Base-by-base conservation (phyloP, 1,284 basidiomycete species). In the Stygiomarasmius scandens region DNA sequence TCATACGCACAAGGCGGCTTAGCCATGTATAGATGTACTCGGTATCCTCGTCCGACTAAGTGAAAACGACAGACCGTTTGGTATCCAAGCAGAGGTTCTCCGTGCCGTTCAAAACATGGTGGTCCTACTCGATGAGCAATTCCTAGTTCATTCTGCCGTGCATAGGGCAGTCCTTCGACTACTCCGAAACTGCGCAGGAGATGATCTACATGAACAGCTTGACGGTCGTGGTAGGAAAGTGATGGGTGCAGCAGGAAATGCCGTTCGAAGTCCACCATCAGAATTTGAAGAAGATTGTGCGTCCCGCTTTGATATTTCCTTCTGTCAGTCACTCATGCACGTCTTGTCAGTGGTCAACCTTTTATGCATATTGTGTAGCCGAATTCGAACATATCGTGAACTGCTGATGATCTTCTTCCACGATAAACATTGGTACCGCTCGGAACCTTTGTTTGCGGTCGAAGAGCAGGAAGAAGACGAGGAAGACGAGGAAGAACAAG, bases 321-420 rank as follows among this genome's bases (percentile, higher is more conserved):
- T 62, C 32, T 61, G 43, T 16, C 24, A n/a, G 20, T 47, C 19
- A 49, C 46, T 36, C 16, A 53, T 54, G 25, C 44, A 14, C 23
- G 52, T 60, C 51, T 55, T 60, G 23, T 49, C 67, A 91, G 90
- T 96, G 71, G 93, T 96, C 64, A 93, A 96, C 69, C 76, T 96
- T 29, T 82, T 96, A 52, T 96, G 94, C 74, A 93, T 93, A 63
- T 73, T 97, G 29, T 95, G 93, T 79, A 94, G 92, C 65, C 85
- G 93, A 46, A 95, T 96, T 69, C 83, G 90, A 55, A 92, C 92
- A 47, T 92, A 93, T 70, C 88, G 93, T 3, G 93, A 96, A 65
- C 78, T 98, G 1, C 84, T 98, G 41, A 91, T 96, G 82, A 96
- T 98, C 61, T 97, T 97, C 77, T 95, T 97, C 70, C 93, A 96